Base-by-base conservation (phyloP, 1,284 basidiomycete genomes). In the Papiliotrema fonsecae region DNA sequence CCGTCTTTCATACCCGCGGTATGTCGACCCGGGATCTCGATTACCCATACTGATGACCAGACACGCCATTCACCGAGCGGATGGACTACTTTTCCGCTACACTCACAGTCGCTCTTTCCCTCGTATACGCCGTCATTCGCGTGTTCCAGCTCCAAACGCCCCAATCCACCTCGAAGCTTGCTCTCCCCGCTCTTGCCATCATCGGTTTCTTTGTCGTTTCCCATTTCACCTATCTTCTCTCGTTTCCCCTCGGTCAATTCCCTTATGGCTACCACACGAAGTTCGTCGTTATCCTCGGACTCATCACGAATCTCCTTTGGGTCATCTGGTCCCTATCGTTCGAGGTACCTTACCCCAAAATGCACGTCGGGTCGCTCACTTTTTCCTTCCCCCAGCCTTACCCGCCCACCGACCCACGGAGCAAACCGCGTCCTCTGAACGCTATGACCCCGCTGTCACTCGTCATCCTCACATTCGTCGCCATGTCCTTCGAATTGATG, bases 51-150 rank as follows among this genome's bases (percentile, higher is more conserved):
- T 38, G 27, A 40, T 34, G 6, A 47, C 32, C 56, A 91, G 94
- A 97, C 74, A 78, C 83, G 18, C 81, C 85, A 2, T 70, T 76
- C 36, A 98, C 94, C 1, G 96, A 99, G 72, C 87, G 85, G 56
- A 62, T 93, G 60, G 94, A 98, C 69, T 98, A 98, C 72, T 97
- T 97, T 69, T 89, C 88, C 6, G 96, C 96, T 2, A 92, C 86
- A 0, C 75, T 87, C 22, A 85, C 83, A 4, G 89, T 93, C 52
- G 67, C 88, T 25, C 85, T 81, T 55, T 84, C 84, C 6, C 75
- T 92, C 2, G 87, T 87, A 62, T 83, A 81, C 72, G 81, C 85
- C 25, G 77, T 81, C 53, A 73, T 90, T 41, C 86, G 90, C n/a
- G 70, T 87, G 18, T 86, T 86, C 66, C 84, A 86, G 55, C 75